Evolutionary conservation across 768 basidiomycete genomes (phyloP), one percentile per base, ranked within the genome.

Genomic region (Termitomyces bulborhizus): DNA sequence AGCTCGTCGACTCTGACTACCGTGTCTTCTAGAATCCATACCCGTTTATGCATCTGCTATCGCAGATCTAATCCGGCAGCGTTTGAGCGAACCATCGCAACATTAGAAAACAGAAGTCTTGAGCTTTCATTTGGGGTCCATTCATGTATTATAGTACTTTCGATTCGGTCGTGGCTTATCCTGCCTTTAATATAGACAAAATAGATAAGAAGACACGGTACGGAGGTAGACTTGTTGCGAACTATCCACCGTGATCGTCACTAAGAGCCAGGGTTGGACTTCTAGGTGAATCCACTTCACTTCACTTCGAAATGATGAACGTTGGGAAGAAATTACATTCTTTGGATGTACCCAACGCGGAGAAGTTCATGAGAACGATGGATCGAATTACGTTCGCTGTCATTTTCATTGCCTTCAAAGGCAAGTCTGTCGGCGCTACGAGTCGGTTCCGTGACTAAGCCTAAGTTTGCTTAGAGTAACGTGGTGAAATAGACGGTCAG

Each of bases 21-120:
- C 9, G 3, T 41, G 27, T 18, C 49, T 13, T 36, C 24, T 36
- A 59, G 58, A 32, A n/a, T 56, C 58, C 3, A 53, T 59, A 47
- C 58, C 58, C 6, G 54, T 59, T 9, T 46, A 59, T 6, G 58
- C 45, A 11, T 32, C 41, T 32, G 44, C 51, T 6, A 26, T 59
- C 29, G 51, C 45, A 40, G 40, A 55, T 26, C 21, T 59, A 44
- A 48, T 59, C 34, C 50, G 45, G 16, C 37, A 56, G 26, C 47
- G 54, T 7, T 43, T 59, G 18, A 55, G 15, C 1, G 37, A 40
- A 31, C 29, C 51, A 32, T 32, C 32, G 8, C 1, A 40, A 27
- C 11, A 39, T 15, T 40, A 37, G 26, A 50, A 27, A 39, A 4
- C 26, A 5, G 15, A 49, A 26, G 34, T 37, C 36, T 49, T 49